Evolutionary conservation across 805 yeast genomes (phyloP), one percentile per base, ranked within the genome.

Genomic region (Kurtzmaniella fragi): DNA sequence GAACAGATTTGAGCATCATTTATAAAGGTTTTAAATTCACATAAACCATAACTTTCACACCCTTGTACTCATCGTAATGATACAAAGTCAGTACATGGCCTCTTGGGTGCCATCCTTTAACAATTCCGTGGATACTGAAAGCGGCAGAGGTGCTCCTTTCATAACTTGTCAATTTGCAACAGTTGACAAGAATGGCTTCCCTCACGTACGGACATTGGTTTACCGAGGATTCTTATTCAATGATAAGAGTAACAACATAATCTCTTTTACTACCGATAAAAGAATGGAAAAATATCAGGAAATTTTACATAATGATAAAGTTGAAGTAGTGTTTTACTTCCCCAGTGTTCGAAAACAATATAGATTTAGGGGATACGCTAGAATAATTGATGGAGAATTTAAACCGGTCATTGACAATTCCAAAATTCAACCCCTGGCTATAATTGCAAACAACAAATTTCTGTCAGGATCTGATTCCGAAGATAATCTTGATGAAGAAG

Each of bases 311-410:
- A 72, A 80, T 48, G 75, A 81, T 38, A 66, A 68, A 40, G 82
- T 78, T 56, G 95, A 87, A 61, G 84, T 87, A 10, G 83, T 86
- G 42, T 84, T 84, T 54, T 83, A 85, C 65, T 83, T 86, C 54
- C 74, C 70, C 7, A 67, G 66, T 16, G 56, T 74, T 17, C 73
- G 73, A 55, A 82, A 75, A 52, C 95, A 87, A 60, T 84, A 80
- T 55, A 67, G 95, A 48, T 67, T 87, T 44, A 71, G 79, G 41
- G 95, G 95, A 10, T 58, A 66, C 20, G 84, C 84, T 11, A 71
- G 78, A 44, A 51, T 67, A 27, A 54, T 68, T 27, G 71, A 65
- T 47, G 53, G 50, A 37, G 45, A 44, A 9, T 47, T 57, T 41
- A 47, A 47, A 14, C 74, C 74, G 2, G 41, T 42, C 15, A 50